Evolutionary conservation across 2,329 filamentous ascomycete species (phyloP).

Genomic region (Fusarium neocosmosporiellum): DNA sequence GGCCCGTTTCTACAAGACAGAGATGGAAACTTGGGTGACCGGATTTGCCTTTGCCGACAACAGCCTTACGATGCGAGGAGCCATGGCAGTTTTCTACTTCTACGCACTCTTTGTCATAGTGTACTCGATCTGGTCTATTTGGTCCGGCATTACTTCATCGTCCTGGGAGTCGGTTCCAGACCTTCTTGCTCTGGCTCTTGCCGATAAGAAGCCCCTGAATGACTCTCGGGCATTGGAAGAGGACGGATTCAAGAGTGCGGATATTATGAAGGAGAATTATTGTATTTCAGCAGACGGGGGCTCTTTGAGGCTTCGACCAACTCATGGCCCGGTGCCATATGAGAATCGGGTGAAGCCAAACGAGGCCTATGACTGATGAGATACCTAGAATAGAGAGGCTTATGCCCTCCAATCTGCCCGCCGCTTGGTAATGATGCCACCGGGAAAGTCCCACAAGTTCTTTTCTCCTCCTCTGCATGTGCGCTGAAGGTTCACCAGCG

Average conservation of each 20-base stretch:
- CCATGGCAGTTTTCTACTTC: slow-evolving; percentile 13
- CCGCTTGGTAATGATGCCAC: no score
- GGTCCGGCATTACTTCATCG: slow-evolving; percentile 14
- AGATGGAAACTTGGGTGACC: slow-evolving; percentile 37
- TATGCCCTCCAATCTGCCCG: no score
- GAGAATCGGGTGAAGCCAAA: slow-evolving; percentile 14
- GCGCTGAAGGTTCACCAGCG: neutral
- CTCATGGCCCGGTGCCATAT: neutral
- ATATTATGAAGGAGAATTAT: slow-evolving; percentile 16
- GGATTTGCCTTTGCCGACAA: slow-evolving; percentile 32
- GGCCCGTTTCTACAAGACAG: slow-evolving; percentile 1
- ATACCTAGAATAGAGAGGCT: neutral
- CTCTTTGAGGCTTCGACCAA: neutral
- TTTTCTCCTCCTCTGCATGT: no score
- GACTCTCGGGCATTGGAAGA: neutral
- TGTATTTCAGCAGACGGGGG: slow-evolving; percentile 7
- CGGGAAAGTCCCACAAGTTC: no score
- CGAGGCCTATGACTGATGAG: slow-evolving; percentile 1
- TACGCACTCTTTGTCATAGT: slow-evolving; percentile 6
- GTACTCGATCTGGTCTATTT: slow-evolving; percentile 17
- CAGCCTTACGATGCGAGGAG: slow-evolving; percentile 15
- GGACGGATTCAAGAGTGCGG: neutral
- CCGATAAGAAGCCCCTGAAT: neutral
- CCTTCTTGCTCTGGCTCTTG: slow-evolving; percentile 7
- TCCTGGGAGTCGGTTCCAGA: slow-evolving; percentile 19